Base-by-base conservation (phyloP, 768 basidiomycete species). In the Tricholoma flavovirens region DNA sequence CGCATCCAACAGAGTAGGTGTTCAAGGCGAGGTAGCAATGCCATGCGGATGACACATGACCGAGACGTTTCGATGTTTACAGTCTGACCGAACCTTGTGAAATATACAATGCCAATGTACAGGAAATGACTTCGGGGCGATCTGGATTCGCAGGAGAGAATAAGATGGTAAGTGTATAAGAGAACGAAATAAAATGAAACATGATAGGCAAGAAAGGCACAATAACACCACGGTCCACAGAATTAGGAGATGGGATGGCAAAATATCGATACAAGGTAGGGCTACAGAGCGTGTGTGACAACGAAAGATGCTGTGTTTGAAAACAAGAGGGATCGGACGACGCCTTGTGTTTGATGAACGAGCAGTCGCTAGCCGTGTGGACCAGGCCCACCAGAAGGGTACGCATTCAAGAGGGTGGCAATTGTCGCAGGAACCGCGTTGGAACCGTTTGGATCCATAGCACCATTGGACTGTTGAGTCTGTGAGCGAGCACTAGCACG, bases 341-440 rank as follows among this genome's bases (percentile, higher is more conserved):
- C n/a, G 9, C 12, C n/a, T n/a, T n/a, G n/a, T n/a, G n/a, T n/a
- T n/a, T n/a, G n/a, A n/a, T 12, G 12, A 35, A 5, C 2, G n/a
- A 8, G 38, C 15, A 14, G 46, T 26, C 11, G 14, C 38, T 56
- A 61, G n/a, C 64, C 57, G n/a, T 56, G 49, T 12, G 60, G 60
- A 11, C 60, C 51, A 19, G 60, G 29, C 5, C 45, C 59, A 19
- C 53, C 60, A 8, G 62, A 61, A 8, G 83, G 77, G 66, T 85
- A 86, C n/a, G 84, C 84, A 61, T 84, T 81, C 84, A 88, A 83
- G 59, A 88, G 85, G 57, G 79, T 83, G 32, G 83, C 87, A 65
- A 87, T 81, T 53, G 83, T 79, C 24, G 83, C 72, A 2, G 82
- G 77, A 8, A 79, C 71, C 5, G 26, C 8, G 24, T 26, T 38